Base-by-base conservation (phyloP, 2,329 filamentous ascomycete genomes). In the Arachnomyces sp. region DNA sequence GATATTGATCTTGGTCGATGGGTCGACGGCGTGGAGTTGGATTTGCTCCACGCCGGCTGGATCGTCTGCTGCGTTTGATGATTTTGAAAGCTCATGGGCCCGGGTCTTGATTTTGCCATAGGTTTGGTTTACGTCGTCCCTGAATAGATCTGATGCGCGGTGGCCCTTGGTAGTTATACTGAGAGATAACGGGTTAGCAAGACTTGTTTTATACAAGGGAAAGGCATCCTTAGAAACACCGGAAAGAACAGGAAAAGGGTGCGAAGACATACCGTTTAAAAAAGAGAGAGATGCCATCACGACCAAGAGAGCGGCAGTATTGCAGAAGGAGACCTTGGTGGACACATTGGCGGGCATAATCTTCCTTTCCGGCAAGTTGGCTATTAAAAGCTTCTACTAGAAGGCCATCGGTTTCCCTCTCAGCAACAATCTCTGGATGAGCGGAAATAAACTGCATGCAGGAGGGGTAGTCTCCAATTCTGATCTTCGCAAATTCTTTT, bases 11-110 rank as follows among this genome's bases (percentile, higher is more conserved):
- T 85, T 82, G 3, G 90, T 95, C 35, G 84, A 84, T 0, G 90
- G 90, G 61, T 95, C 88, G 8, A 98, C 89, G 11, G 92, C 90
- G 60, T 98, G 92, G 34, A 98, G 75, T 65, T 98, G 93, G 52
- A 98, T 98, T 64, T 95, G 90, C 68, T 98, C 92, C 7, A 94
- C 84, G 14, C 83, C 86, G 16, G 73, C 77, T 2, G 66, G 65
- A 6, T 69, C 69, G 33, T 64, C 61, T 14, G 70, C 71, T 4
- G 68, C 72, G 33, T 72, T 66, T 43, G 71, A 65, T 51, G 83
- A 73, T 47, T 76, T 77, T 31, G 70, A 72, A 48, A 95, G 82
- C 62, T 93, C 86, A 5, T 75, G 73, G 1, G 84, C 80, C 35
- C 92, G 80, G 17, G 73, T 80, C 54, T 80, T 80, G 62, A 98